Percentiles rank a stretch among this genome's conserved stretches.
These are phyloP conservation scores for Elsinoe ampelina DNA, from an alignment of 2,329 filamentous ascomycete genomes.

Conservation along the genomic window DNA sequence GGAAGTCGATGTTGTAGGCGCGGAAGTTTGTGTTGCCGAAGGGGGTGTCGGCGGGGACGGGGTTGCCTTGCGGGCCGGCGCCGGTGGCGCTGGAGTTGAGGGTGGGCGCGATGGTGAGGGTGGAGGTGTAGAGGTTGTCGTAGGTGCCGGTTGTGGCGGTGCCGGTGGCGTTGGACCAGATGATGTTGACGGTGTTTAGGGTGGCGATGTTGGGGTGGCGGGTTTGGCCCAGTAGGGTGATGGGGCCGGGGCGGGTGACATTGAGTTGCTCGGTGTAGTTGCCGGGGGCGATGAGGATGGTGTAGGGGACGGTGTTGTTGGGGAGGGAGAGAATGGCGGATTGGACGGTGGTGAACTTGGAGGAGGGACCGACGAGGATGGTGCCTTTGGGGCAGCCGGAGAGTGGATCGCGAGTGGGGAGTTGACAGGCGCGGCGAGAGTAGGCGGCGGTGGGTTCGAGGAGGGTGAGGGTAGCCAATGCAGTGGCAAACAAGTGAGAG, in stretches of 20 bases:
- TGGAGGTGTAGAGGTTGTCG: conserved; percentile 55
- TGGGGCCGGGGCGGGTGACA: conserved; percentile 51
- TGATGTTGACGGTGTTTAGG: conserved; percentile 46
- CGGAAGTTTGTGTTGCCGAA: conserved; percentile 57
- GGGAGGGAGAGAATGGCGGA: conserved; percentile 40
- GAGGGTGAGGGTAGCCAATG: conserved; percentile 6
- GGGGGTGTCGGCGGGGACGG: conserved; percentile 51
- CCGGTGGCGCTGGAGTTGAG: conserved; percentile 55
- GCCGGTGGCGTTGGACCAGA: conserved; percentile 49
- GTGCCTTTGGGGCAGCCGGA: conserved; percentile 31
- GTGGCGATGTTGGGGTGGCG: conserved; percentile 37
- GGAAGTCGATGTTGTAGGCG: conserved; percentile 58
- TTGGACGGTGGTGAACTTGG: conserved; percentile 34
- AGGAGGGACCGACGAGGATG: conserved; percentile 22
- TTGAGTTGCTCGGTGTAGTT: conserved; percentile 57
- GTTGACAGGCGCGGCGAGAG: conserved; percentile 27
- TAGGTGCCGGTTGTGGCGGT: conserved; percentile 33
- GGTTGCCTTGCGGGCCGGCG: conserved; percentile 51
- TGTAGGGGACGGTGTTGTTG: conserved; percentile 37
- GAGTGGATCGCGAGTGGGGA: conserved; percentile 29
- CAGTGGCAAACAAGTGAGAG: not conserved
- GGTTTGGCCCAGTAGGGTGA: conserved; percentile 54
- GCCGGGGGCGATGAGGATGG: conserved; percentile 52
- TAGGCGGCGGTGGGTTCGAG: conserved; percentile 12
- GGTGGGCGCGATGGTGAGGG: conserved; percentile 54